A percentile compares a stretch with the other conserved stretches of the same genome.
Conservation (phyloP, 495 filamentous ascomycete species). For the Lophiotrema nucula region DNA sequence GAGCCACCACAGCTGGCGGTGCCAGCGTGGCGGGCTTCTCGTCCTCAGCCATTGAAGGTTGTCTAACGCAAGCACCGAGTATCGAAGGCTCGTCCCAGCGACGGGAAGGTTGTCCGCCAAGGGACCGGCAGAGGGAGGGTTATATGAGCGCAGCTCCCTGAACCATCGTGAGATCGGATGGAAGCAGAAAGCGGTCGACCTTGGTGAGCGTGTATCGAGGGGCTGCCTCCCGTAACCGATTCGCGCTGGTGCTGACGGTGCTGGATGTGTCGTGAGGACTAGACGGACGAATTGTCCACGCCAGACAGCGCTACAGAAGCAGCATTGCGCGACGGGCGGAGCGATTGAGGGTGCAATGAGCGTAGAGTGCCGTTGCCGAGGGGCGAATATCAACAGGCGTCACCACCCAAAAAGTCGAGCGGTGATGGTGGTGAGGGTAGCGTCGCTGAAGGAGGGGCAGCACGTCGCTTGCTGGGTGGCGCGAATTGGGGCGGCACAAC, state of each 20-base stretch:
- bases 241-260: conserved; percentile 4
- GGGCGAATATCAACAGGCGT: not conserved
- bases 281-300: conserved; percentile 21
- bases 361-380: conserved; percentile 18
- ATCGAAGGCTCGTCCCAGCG: not conserved
- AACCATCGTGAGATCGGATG: conserved; percentile 28
- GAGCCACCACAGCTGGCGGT: conserved; percentile 48
- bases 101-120: conserved; percentile 8
- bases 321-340: conserved; percentile 22
- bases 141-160: conserved; percentile 21
- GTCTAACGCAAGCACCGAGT: conserved; percentile 12
- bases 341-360: conserved; percentile 30
- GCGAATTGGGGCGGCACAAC: too few relatives aligned
- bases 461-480: too few relatives aligned
- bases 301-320: conserved; percentile 15
- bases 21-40: conserved; percentile 28
- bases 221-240: not conserved
- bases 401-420: too few relatives aligned
- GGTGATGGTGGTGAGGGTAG: too few relatives aligned
- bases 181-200: not conserved
- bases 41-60: conserved; percentile 28
- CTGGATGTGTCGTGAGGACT: conserved; percentile 2
- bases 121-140: conserved; percentile 13
- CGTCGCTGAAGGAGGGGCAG: too few relatives aligned
- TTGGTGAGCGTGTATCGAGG: not conserved